Conservation (phyloP, 768 basidiomycete genomes). For the Amanita muscaria region DNA sequence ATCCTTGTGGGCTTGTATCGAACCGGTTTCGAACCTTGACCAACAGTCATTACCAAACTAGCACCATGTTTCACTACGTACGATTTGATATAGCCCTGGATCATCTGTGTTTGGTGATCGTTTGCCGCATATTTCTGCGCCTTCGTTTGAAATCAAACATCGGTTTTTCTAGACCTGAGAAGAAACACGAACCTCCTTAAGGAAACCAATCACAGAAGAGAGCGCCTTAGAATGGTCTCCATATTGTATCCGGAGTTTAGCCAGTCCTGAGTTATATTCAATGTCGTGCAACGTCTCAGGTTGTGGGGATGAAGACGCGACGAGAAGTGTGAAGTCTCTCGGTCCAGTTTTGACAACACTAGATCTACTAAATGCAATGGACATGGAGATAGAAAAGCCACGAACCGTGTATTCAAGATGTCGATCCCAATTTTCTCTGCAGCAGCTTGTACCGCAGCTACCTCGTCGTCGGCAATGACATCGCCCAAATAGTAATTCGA, state of each 20-base stretch:
- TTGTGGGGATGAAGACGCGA: slow-evolving; percentile 56
- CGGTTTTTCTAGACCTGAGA: background rate
- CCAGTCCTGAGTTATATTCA: slow-evolving; percentile 29
- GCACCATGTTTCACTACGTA: slow-evolving; percentile 21
- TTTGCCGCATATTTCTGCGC: slow-evolving; percentile 70
- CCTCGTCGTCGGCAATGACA: slow-evolving; percentile 66
- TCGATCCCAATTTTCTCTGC: slow-evolving; percentile 72
- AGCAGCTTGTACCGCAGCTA: slow-evolving; percentile 62
- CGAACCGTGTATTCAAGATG: slow-evolving; percentile 73
- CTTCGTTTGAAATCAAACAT: slow-evolving; percentile 24
- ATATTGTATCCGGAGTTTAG: slow-evolving; percentile 56
- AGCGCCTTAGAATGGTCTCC: slow-evolving; percentile 66
- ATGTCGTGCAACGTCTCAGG: slow-evolving; percentile 36
- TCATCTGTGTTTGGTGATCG: slow-evolving; percentile 63
- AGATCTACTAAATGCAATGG: background rate
- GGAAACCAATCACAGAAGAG: slow-evolving; percentile 41
- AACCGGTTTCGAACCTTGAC: slow-evolving; percentile 65
- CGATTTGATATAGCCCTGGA: slow-evolving; percentile 75
- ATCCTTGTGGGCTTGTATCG: slow-evolving; percentile 70
- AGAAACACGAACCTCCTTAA: slow-evolving; percentile 41
- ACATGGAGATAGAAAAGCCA: background rate
- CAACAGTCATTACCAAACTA: background rate
- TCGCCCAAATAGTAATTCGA: slow-evolving; percentile 84
- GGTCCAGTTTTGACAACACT: slow-evolving; percentile 66
- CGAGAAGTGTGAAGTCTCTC: slow-evolving; percentile 55